A percentile compares a stretch with the other conserved stretches of the same genome.
These are phyloP conservation scores for Neonectria hederae DNA, from an alignment of 2,329 filamentous ascomycete genomes.

Conservation along the genomic window DNA sequence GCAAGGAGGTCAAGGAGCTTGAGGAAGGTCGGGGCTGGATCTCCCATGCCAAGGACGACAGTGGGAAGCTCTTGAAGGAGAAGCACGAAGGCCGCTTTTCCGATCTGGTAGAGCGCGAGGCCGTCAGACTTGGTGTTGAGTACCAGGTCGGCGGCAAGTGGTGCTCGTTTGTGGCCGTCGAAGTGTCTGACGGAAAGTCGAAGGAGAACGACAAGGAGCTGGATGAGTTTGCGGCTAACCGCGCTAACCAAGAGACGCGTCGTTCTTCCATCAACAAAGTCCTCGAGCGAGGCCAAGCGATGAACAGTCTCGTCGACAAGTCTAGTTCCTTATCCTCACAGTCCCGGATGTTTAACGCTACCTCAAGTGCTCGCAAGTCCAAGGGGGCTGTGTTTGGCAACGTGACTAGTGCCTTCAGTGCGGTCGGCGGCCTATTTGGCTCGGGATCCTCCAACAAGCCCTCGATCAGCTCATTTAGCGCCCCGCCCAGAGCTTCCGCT, in stretches of 20 bases:
- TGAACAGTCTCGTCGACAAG: not conserved
- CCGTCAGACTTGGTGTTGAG: slow-evolving; percentile 69
- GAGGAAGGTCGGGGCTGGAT: slow-evolving; percentile 77
- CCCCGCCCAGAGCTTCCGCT: no score
- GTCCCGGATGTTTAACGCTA: not conserved
- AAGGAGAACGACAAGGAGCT: slow-evolving; percentile 1
- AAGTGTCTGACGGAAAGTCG: slow-evolving; percentile 48
- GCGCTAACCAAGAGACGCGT: no score
- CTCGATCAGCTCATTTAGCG: not conserved
- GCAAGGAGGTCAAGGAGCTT: slow-evolving; percentile 73
- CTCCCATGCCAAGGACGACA: slow-evolving; percentile 56
- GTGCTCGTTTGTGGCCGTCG: slow-evolving; percentile 77
- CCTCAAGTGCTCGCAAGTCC: not conserved
- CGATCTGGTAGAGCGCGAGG: slow-evolving; percentile 72
- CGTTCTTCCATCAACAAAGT: not conserved
- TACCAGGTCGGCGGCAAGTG: slow-evolving; percentile 76
- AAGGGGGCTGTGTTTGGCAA: not conserved
- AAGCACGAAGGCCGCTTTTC: slow-evolving; percentile 61
- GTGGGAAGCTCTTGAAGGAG: slow-evolving; percentile 56
- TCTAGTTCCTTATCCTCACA: not conserved
- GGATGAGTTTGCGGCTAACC: not conserved
- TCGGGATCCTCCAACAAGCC: no score
- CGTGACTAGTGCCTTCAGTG: not conserved
- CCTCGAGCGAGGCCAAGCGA: not conserved
- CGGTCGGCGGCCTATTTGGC: not conserved